A percentile compares a stretch with the other conserved stretches of the same genome.
Conservation (phyloP, 164 flowering plant genomes). For the Nymphaea colorata region DNA sequence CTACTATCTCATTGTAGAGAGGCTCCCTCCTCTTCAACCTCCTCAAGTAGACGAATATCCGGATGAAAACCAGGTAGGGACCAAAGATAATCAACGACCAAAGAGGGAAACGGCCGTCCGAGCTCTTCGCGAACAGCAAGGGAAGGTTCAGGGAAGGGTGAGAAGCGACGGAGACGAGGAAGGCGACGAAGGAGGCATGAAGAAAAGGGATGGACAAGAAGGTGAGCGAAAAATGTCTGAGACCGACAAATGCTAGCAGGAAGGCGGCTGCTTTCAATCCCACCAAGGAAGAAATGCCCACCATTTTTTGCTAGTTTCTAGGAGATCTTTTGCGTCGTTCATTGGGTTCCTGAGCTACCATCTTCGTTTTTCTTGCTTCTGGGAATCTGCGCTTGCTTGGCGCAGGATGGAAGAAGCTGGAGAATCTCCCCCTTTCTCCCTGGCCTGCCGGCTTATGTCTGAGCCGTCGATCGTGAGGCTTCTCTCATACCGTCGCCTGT, state of each 20-base stretch:
- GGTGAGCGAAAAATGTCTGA: constrained; percentile 22
- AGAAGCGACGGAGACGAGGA: constrained; percentile 51
- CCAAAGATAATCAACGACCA: constrained; percentile 60
- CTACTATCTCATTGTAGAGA: constrained; percentile 49
- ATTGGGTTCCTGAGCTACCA: too few species aligned
- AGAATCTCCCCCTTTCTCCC: too few species aligned
- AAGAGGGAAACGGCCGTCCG: constrained; percentile 63
- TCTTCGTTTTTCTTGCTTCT: too few species aligned
- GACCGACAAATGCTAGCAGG: constrained; percentile 25
- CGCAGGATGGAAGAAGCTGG: too few species aligned
- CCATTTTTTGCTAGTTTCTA: constrained; percentile 16
- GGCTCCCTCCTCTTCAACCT: constrained; percentile 44
- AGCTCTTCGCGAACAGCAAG: constrained; percentile 52
- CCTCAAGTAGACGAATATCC: constrained; percentile 34
- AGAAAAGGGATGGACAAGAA: constrained; percentile 45
- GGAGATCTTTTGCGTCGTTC: too few species aligned
- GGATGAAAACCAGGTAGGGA: constrained; percentile 50
- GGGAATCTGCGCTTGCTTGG: too few species aligned
- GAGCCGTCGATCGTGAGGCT: too few species aligned
- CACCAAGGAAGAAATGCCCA: constrained; percentile 47
- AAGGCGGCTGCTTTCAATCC: constrained; percentile 34
- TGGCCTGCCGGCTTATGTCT: too few species aligned
- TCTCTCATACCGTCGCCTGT: too few species aligned
- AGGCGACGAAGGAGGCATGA: constrained; percentile 46
- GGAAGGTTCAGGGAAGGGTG: constrained; percentile 69